Evolutionary conservation across 2,329 filamentous ascomycete species (phyloP).

Genomic region (Colletotrichum sp.): DNA sequence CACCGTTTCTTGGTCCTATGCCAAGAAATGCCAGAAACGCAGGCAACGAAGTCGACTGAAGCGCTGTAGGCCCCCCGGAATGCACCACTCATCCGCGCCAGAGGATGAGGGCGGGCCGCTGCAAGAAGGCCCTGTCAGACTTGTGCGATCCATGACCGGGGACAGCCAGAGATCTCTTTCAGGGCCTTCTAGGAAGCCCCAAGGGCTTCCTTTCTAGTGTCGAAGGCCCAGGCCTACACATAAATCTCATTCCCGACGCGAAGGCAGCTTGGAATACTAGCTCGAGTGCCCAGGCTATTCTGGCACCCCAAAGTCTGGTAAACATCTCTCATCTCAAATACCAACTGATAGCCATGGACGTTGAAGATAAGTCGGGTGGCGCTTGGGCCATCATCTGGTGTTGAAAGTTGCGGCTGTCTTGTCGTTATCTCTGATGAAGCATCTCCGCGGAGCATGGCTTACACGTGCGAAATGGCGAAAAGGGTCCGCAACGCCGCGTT

Average conservation of each 20-base stretch:
- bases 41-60: background rate
- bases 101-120: background rate
- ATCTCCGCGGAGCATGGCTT: slow-evolving; percentile 17
- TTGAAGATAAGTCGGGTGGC: background rate
- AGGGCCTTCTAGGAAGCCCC: background rate
- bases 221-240: background rate
- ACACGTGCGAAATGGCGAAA: slow-evolving; percentile 9
- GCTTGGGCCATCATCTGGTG: background rate
- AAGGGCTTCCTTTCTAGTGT: fast-evolving
- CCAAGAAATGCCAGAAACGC: background rate
- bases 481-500: slow-evolving; percentile 11
- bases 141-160: background rate
- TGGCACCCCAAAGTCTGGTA: background rate
- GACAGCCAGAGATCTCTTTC: background rate
- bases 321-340: background rate
- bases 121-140: background rate
- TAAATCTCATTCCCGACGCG: background rate
- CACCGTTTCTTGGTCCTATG: background rate
- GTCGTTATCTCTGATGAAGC: slow-evolving; percentile 16
- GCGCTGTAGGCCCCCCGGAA: background rate
- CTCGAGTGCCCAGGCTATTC: background rate
- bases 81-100: background rate
- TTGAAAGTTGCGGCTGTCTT: slow-evolving; percentile 1
- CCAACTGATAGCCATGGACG: background rate
- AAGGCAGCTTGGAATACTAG: fast-evolving